Percentiles rank a stretch among this genome's conserved stretches.
Evolutionary conservation across 2,329 filamentous ascomycete species (phyloP).

Genomic region (Sporothrix protearum): DNA sequence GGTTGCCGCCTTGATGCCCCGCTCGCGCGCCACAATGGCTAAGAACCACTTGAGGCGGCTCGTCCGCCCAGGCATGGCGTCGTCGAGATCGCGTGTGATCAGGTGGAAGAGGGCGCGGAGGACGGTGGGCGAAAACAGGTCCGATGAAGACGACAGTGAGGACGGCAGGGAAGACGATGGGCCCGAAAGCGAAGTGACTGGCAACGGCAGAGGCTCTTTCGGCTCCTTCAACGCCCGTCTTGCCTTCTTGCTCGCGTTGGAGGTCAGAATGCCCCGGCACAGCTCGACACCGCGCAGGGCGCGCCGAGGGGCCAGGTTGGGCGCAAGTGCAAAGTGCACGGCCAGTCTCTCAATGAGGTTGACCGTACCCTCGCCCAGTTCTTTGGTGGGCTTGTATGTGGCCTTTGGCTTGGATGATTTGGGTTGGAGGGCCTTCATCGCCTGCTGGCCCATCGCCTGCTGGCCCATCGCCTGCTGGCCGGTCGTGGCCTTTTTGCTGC

Average conservation of each 20-base stretch:
- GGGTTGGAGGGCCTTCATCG: not conserved
- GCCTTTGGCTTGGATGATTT: not conserved
- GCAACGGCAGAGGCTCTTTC: not conserved
- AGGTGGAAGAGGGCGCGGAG: slow-evolving; percentile 36
- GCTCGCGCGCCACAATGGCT: slow-evolving; percentile 33
- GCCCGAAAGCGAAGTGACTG: slow-evolving; percentile 25
- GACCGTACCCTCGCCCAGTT: slow-evolving; percentile 22
- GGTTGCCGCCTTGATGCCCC: slow-evolving; percentile 29
- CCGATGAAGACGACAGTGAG: too few species aligned
- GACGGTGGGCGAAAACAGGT: slow-evolving; percentile 26
- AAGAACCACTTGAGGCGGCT: slow-evolving; percentile 39
- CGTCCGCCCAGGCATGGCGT: slow-evolving; percentile 36
- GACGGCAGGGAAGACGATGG: too few species aligned
- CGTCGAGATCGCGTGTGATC: slow-evolving; percentile 38
- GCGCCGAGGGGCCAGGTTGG: slow-evolving; percentile 29
- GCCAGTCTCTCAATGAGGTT: slow-evolving; percentile 30
- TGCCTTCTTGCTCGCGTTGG: slow-evolving; percentile 24
- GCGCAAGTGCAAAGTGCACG: slow-evolving; percentile 26
- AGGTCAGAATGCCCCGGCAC: slow-evolving; percentile 35
- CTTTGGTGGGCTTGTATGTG: not conserved
- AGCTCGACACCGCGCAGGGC: slow-evolving; percentile 35
- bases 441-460: too few species aligned
- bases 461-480: not conserved
- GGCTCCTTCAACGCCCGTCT: not conserved
- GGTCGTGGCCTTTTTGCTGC: not conserved